Conservation (phyloP, 345 rosid species). For the Corymbia maculata region DNA sequence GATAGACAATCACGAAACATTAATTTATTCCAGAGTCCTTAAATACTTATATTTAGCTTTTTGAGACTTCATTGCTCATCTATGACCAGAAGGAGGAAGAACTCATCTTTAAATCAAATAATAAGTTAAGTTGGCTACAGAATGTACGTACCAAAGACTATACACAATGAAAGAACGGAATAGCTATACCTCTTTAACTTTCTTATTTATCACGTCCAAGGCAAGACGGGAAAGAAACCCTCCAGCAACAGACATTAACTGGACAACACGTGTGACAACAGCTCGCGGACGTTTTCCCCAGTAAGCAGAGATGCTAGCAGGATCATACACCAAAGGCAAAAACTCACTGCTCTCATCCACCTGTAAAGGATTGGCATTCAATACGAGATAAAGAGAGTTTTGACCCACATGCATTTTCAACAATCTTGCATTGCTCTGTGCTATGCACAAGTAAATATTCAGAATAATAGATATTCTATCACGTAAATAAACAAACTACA, state of each 20-base stretch:
- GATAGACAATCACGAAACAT: not conserved
- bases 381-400: not conserved
- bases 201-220: conserved; percentile 68
- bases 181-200: conserved; percentile 62
- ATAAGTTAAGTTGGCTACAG: not conserved
- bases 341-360: conserved; percentile 89
- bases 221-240: conserved; percentile 83
- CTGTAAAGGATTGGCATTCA: conserved; percentile 10
- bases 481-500: not conserved
- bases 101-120: not conserved
- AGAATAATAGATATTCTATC: not conserved
- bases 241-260: conserved; percentile 84
- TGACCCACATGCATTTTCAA: not conserved
- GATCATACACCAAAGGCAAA: conserved; percentile 86
- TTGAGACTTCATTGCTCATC: not conserved
- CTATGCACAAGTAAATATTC: not conserved
- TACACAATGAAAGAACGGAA: not conserved
- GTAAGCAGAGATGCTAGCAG: conserved; percentile 71
- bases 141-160: not conserved
- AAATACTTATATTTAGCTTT: not conserved
- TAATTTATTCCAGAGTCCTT: not conserved
- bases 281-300: conserved; percentile 99
- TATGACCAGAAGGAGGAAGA: not conserved
- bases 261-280: conserved; percentile 75
- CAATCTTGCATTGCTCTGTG: not conserved